Base-by-base conservation (phyloP, 495 filamentous ascomycete species). In the Penicillium samsonianum region DNA sequence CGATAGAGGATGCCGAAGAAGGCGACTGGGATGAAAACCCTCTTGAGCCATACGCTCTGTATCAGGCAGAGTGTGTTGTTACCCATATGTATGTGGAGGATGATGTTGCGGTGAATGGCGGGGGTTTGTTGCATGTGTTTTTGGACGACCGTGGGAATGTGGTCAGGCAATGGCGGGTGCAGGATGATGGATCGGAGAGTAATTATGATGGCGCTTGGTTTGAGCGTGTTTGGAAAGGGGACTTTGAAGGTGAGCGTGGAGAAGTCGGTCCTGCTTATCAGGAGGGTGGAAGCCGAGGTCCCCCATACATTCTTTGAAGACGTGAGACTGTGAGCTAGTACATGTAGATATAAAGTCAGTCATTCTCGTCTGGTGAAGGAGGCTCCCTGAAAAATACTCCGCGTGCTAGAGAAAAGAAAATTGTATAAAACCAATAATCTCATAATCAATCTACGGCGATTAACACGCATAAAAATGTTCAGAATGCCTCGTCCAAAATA, bases 1-100 rank as follows among this genome's bases (percentile, higher is more conserved):
- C 35, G 37, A 43, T 25, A 42, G 22, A 44, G 41, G 22, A 43
- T 17, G 16, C 74, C 80, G 41, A 60, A 78, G 17, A 71, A 74
- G 23, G 60, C 81, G 60, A 65, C 72, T 23, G 46, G 12, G 50
- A 28, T 42, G 50, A 25, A 25, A 25, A 25, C 23, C 23, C 23
- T 25, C 23, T 53, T 43, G 33, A n/a, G 22, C 17, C 20, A 2
- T 54, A 54, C 14, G 51, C 9, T 23, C 25, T 30, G 11, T 46
- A 46, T 30, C 44, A 46, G 11, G 44, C 25, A 7, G 41, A 45
- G 11, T 85, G 64, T 58, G 55, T 58, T 40, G 75, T 55, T 49
- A 49, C 43, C 31, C 28, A 40, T 45, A 35, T 35, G n/a, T 41
- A 25, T n/a, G 57, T 54, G 14, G 56, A 60, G 28, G 35, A 48